phyloP scores from a whole-genome alignment of 139 green algal genomes.

The Auxenochlorella pyrenoidosa region DNA sequence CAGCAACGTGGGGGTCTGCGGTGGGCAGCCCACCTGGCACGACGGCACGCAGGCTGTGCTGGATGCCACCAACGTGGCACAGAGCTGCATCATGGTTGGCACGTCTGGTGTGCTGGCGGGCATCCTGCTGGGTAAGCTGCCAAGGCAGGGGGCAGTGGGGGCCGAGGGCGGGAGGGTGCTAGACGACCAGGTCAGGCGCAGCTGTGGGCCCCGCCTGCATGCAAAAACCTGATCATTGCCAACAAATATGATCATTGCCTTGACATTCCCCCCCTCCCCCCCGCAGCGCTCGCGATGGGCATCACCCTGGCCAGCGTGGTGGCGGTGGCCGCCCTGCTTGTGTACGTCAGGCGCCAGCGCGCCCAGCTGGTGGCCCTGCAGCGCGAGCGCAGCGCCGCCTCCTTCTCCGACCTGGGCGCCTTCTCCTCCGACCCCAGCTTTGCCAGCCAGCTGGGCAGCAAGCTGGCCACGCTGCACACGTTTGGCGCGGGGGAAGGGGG shows the following conservation, averaged over 20 bases:
- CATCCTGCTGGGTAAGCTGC: slow-evolving; percentile 5
- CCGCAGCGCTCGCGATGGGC: slow-evolving; percentile 7
- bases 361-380: slow-evolving; percentile 43
- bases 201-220: too few species aligned
- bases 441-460: not conserved
- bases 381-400: slow-evolving; percentile 9
- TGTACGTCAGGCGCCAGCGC: slow-evolving; percentile 35
- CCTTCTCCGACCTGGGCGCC: not conserved
- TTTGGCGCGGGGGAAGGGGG: not conserved
- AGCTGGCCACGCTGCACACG: not conserved
- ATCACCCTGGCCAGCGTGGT: slow-evolving; percentile 12
- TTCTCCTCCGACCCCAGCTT: not conserved
- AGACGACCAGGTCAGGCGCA: too few species aligned
- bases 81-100: slow-evolving; percentile 27
- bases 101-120: not conserved
- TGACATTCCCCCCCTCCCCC: not conserved
- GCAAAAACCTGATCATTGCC: not conserved
- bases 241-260: too few species aligned
- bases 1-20: slow-evolving; percentile 30
- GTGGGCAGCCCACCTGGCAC: slow-evolving; percentile 2
- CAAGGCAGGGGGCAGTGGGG: not conserved
- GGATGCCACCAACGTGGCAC: slow-evolving; percentile 19
- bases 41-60: not conserved
- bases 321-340: not conserved
- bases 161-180: too few species aligned